Conservation (phyloP, 2,329 filamentous ascomycete species). For the Tolypocladium pustulatum region DNA sequence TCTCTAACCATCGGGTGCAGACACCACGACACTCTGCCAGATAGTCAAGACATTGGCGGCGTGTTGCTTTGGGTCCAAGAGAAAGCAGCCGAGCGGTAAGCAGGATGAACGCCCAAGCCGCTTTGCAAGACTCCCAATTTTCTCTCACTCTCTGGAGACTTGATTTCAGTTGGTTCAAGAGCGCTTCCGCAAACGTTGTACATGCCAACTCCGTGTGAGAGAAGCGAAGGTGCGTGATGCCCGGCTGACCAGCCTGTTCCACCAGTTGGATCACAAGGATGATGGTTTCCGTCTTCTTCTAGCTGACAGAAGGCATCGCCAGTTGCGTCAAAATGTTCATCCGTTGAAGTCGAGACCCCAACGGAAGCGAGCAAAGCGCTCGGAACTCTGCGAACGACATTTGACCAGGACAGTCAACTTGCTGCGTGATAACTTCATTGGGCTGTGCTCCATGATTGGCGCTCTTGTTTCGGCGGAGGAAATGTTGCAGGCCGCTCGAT, state of each 20-base stretch:
- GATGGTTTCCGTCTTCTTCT: conserved; percentile 36
- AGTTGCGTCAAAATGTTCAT: conserved; percentile 44
- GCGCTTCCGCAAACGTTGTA: conserved; percentile 14
- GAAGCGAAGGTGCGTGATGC: conserved; percentile 10
- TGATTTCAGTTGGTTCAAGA: not conserved
- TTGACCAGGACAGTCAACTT: conserved; percentile 31
- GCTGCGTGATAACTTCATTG: conserved; percentile 41
- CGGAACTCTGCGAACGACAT: conserved; percentile 44
- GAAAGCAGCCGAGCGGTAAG: not conserved
- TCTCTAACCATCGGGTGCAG: not conserved
- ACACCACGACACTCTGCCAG: not conserved
- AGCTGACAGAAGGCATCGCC: conserved; percentile 33
- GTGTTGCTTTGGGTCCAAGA: not conserved
- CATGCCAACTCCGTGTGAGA: conserved; percentile 25
- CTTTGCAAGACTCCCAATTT: conserved; percentile 2
- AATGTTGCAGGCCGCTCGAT: not conserved
- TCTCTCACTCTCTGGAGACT: not conserved
- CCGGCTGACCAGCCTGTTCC: conserved; percentile 32
- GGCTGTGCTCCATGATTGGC: conserved; percentile 16
- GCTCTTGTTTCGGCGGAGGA: not conserved
- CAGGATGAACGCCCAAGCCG: not conserved
- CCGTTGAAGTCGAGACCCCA: conserved; percentile 42
- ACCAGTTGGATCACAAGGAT: conserved; percentile 37
- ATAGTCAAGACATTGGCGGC: not conserved
- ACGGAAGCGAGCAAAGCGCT: conserved; percentile 34